Evolutionary conservation across 495 filamentous ascomycete genomes (phyloP).

Genomic region (Physcia stellaris): DNA sequence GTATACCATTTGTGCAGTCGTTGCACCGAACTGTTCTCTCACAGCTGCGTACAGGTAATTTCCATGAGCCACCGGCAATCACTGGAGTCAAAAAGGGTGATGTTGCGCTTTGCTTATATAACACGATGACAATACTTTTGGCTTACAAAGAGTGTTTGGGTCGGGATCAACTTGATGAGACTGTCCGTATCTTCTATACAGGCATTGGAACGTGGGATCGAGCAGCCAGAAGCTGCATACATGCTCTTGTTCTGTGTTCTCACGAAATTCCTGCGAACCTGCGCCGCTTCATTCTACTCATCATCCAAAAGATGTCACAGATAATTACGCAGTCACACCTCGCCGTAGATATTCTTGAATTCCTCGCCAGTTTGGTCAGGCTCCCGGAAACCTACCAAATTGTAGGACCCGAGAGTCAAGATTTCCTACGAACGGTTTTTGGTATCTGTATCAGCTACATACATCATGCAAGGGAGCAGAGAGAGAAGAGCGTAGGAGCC

Average conservation of each 20-base stretch:
- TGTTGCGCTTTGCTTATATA: slow-evolving; percentile 75
- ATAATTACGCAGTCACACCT: slow-evolving; percentile 86
- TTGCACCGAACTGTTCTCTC: slow-evolving; percentile 69
- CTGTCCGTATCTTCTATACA: slow-evolving; percentile 69
- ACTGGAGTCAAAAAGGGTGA: slow-evolving; percentile 76
- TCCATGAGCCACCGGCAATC: slow-evolving; percentile 57
- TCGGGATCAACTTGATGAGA: slow-evolving; percentile 75
- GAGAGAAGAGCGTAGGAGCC: slow-evolving; percentile 25
- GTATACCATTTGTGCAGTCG: slow-evolving; percentile 57
- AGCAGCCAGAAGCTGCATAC: slow-evolving; percentile 81
- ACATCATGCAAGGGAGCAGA: slow-evolving; percentile 52
- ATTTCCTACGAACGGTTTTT: slow-evolving; percentile 84
- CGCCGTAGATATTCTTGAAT: slow-evolving; percentile 89
- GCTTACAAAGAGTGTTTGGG: slow-evolving; percentile 77
- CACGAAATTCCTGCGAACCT: slow-evolving; percentile 79
- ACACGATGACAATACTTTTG: slow-evolving; percentile 68
- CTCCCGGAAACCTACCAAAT: slow-evolving; percentile 75
- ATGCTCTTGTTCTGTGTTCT: slow-evolving; percentile 85
- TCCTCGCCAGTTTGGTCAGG: slow-evolving; percentile 73
- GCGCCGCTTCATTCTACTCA: slow-evolving; percentile 64
- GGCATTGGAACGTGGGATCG: slow-evolving; percentile 70
- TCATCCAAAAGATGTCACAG: slow-evolving; percentile 84
- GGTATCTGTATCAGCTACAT: slow-evolving; percentile 89
- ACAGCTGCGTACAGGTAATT: slow-evolving; percentile 58
- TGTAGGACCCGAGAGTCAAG: slow-evolving; percentile 63